phyloP scores from a whole-genome alignment of 345 rosid genomes.

The Euclidium syriacum region DNA sequence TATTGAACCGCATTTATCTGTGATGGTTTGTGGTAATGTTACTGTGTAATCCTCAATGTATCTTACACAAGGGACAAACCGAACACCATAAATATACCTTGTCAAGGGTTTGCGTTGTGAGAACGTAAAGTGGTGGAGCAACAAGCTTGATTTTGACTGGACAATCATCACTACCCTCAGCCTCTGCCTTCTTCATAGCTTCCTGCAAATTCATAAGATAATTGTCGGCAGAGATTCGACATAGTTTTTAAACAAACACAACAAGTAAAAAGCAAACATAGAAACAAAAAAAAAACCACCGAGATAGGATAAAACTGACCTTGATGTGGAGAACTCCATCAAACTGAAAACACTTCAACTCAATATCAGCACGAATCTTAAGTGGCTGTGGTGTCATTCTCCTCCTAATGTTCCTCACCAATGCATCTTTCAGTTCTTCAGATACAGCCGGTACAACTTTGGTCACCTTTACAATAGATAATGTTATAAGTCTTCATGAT shows the following conservation, averaged over 20 bases:
- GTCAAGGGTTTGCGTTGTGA: slow-evolving; percentile 85
- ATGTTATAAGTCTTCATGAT: background rate
- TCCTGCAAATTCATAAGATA: slow-evolving; percentile 40
- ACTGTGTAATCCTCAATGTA: background rate
- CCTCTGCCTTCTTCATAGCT: slow-evolving; percentile 92
- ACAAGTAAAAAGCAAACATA: background rate
- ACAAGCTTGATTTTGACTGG: slow-evolving; percentile 90
- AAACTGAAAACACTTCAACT: slow-evolving; percentile 90
- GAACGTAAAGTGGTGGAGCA: slow-evolving; percentile 91
- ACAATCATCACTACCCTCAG: slow-evolving; percentile 77
- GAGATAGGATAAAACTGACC: slow-evolving; percentile 29
- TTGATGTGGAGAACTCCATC: slow-evolving; percentile 92
- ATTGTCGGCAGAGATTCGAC: background rate
- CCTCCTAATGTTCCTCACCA: slow-evolving; percentile 69
- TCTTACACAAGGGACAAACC: background rate
- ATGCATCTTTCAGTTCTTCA: slow-evolving; percentile 73
- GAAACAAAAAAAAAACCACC: background rate
- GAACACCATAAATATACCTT: slow-evolving; percentile 43
- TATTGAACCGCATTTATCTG: background rate
- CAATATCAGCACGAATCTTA: slow-evolving; percentile 88
- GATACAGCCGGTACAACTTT: slow-evolving; percentile 77
- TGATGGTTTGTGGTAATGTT: background rate
- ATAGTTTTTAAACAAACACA: background rate
- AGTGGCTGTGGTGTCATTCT: slow-evolving; percentile 92
- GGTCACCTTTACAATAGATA: slow-evolving; percentile 40